Evolutionary conservation across 768 basidiomycete species (phyloP).

Genomic region (Daedaleopsis nitida): DNA sequence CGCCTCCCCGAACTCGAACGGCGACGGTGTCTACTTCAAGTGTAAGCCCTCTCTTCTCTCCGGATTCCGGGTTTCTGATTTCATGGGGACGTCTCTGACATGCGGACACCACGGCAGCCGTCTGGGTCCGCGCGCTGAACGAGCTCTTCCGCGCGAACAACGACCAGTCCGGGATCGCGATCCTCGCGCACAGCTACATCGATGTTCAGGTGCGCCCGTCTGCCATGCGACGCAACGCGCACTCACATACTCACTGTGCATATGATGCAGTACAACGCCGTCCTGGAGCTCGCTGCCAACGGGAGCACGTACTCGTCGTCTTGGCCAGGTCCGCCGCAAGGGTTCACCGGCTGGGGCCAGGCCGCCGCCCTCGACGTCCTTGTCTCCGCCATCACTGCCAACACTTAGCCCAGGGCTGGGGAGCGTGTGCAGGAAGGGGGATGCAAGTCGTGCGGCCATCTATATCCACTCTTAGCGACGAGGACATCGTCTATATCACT

Average conservation of each 20-base stretch:
- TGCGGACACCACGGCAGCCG: constrained; percentile 19
- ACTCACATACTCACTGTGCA: background rate
- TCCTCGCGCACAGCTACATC: constrained; percentile 49
- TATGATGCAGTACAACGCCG: constrained; percentile 45
- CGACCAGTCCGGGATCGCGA: constrained; percentile 32
- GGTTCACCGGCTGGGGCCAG: constrained; percentile 53
- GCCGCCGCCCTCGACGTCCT: constrained; percentile 31
- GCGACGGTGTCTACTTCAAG: constrained; percentile 56
- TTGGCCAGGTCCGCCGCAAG: constrained; percentile 49
- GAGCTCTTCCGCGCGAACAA: constrained; percentile 34
- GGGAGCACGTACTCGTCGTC: constrained; percentile 46
- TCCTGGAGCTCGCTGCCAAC: constrained; percentile 49
- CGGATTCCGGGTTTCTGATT: background rate
- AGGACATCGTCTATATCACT: no score
- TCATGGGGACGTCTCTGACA: background rate
- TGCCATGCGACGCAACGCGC: background rate
- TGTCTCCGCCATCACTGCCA: constrained; percentile 40
- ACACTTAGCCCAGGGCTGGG: constrained; percentile 22
- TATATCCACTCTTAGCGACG: no score
- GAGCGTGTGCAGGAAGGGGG: no score
- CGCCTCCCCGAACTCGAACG: constrained; percentile 39
- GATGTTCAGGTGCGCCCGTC: constrained; percentile 48
- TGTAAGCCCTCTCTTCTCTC: constrained; percentile 28
- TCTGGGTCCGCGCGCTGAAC: constrained; percentile 48
- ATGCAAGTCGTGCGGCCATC: no score